phyloP scores from a whole-genome alignment of 2,329 filamentous ascomycete species.

The Clonostachys chloroleuca region DNA sequence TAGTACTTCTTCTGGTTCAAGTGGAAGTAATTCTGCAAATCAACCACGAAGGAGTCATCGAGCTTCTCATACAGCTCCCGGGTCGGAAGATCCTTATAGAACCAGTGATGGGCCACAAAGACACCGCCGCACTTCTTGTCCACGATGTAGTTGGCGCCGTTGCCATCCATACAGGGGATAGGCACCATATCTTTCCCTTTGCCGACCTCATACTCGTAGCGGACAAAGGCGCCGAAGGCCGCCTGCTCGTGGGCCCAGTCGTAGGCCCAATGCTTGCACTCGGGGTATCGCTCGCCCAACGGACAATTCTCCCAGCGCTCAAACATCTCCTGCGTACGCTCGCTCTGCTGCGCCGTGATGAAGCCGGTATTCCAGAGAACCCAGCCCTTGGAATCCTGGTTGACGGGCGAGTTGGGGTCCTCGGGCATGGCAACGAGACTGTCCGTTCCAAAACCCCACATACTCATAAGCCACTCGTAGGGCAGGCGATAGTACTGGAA shows the following conservation, averaged over 20 bases:
- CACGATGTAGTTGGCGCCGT: slow-evolving; percentile 7
- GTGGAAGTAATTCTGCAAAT: slow-evolving; percentile 9
- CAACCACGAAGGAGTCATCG: slow-evolving; percentile 7
- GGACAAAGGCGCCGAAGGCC: slow-evolving; percentile 14
- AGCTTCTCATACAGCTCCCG: slow-evolving; percentile 8
- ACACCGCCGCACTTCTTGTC: slow-evolving; percentile 9
- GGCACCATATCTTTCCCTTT: slow-evolving; percentile 9
- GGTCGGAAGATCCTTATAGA: slow-evolving; percentile 10
- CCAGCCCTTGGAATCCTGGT: slow-evolving; percentile 25
- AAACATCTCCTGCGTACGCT: slow-evolving; percentile 7
- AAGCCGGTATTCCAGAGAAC: slow-evolving; percentile 35
- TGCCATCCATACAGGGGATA: slow-evolving; percentile 15
- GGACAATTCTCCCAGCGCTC: slow-evolving; percentile 8
- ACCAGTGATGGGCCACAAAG: slow-evolving; percentile 17
- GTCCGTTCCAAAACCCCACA: slow-evolving; percentile 32
- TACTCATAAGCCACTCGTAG: slow-evolving; percentile 41
- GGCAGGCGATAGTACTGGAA: slow-evolving; percentile 35
- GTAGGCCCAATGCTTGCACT: slow-evolving; percentile 11
- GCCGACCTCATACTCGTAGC: slow-evolving; percentile 14
- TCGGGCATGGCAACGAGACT: slow-evolving; percentile 39
- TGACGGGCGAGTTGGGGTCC: slow-evolving; percentile 31
- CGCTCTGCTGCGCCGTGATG: slow-evolving; percentile 27
- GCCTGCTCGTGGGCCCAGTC: slow-evolving; percentile 20
- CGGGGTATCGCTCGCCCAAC: slow-evolving; percentile 6
- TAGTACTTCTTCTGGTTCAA: slow-evolving; percentile 5